Conservation (phyloP, 371 early-diverging fungal species). For the Globomyces sp. region DNA sequence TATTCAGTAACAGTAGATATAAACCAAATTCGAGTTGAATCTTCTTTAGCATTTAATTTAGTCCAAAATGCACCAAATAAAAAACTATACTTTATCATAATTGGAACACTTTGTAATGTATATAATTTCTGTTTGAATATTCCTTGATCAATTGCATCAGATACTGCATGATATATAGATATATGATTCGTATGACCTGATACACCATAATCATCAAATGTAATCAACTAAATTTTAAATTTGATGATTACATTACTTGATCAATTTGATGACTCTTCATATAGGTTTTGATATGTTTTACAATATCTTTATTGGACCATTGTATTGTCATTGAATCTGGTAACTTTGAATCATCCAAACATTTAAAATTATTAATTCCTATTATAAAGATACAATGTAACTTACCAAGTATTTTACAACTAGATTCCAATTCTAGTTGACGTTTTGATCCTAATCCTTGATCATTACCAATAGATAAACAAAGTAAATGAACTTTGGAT, state of each 20-base stretch:
- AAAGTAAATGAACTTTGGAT: constrained; percentile 66
- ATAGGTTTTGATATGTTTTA: constrained; percentile 56
- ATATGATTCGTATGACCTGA: constrained; percentile 95
- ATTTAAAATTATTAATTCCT: constrained; percentile 64
- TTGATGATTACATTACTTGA: constrained; percentile 18
- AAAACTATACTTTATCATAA: constrained; percentile 77
- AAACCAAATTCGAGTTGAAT: too few relatives aligned
- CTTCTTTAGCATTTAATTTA: background rate
- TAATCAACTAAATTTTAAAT: constrained; percentile 42
- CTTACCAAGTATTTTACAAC: constrained; percentile 56
- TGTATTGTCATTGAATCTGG: constrained; percentile 72
- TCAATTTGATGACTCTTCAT: constrained; percentile 62
- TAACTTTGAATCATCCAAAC: constrained; percentile 63
- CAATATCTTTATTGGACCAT: constrained; percentile 69
- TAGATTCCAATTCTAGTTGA: constrained; percentile 71
- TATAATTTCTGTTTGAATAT: constrained; percentile 31
- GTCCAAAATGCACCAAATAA: constrained; percentile 49
- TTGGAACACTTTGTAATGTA: constrained; percentile 64
- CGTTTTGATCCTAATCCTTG: constrained; percentile 76
- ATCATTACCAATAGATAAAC: constrained; percentile 82
- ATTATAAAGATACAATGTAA: too few relatives aligned
- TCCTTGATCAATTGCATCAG: constrained; percentile 68
- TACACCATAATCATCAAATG: constrained; percentile 92
- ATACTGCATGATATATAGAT: constrained; percentile 55
- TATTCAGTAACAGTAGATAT: background rate